Conservation (phyloP, 2,329 filamentous ascomycete genomes). For the Neopestalotiopsis rosae region DNA sequence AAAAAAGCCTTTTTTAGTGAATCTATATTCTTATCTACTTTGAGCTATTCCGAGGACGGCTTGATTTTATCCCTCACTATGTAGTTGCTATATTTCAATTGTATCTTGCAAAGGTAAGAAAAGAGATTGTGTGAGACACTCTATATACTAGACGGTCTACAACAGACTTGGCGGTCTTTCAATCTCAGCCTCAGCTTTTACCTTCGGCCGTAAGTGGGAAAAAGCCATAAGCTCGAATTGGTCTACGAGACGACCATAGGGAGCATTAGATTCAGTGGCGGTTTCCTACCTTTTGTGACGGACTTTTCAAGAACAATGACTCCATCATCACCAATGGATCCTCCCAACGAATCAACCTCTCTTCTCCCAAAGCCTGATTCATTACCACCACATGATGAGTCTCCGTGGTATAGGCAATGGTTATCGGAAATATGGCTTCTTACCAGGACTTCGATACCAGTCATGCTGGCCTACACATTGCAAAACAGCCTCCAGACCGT, state of each 20-base stretch:
- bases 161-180: neutral
- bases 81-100: neutral
- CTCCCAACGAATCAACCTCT: conserved; percentile 11
- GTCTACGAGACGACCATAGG: too few relatives aligned
- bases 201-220: too few relatives aligned
- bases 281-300: neutral
- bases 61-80: neutral
- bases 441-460: conserved; percentile 72
- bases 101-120: neutral
- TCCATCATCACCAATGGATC: conserved; percentile 6
- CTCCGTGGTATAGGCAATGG: conserved; percentile 35
- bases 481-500: conserved; percentile 86
- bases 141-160: neutral
- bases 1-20: neutral
- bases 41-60: neutral
- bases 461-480: conserved; percentile 83
- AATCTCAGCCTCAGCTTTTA: neutral
- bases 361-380: conserved; percentile 8
- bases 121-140: neutral
- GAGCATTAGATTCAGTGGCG: neutral
- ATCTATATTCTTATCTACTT: neutral
- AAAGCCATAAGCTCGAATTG: too few relatives aligned
- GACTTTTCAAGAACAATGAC: conserved; percentile 8
- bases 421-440: conserved; percentile 70
- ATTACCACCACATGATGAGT: neutral